phyloP scores from a whole-genome alignment of 2,329 filamentous ascomycete species.

The Ophiosphaerella herpotricha region DNA sequence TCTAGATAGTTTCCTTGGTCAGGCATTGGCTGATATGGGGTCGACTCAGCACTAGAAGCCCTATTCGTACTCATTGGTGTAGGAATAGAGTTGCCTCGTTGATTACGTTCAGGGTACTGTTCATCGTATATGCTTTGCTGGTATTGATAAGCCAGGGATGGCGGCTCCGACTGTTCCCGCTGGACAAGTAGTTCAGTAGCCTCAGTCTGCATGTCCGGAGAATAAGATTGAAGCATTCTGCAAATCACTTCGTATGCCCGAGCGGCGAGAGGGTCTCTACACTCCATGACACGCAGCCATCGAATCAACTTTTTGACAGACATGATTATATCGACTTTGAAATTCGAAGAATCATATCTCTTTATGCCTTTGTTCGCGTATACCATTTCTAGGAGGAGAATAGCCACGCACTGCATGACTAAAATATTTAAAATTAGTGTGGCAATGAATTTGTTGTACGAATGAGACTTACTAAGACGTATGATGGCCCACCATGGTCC shows the following conservation, averaged over 20 bases:
- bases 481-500: slow-evolving; percentile 50
- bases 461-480: slow-evolving; percentile 31
- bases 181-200: too few species aligned
- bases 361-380: slow-evolving; percentile 35
- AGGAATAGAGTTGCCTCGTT: too few species aligned
- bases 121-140: too few species aligned
- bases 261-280: slow-evolving; percentile 32
- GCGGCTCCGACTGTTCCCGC: too few species aligned
- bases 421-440: background rate
- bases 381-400: slow-evolving; percentile 46
- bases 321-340: slow-evolving; percentile 28
- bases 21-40: too few species aligned
- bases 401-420: slow-evolving; percentile 46
- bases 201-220: too few species aligned
- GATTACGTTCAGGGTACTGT: too few species aligned
- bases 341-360: background rate
- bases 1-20: too few species aligned
- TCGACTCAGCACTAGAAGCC: too few species aligned
- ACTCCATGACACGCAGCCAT: slow-evolving; percentile 41
- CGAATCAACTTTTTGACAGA: slow-evolving; percentile 40
- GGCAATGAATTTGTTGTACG: fast-evolving
- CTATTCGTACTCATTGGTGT: too few species aligned
- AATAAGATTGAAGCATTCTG: slow-evolving; percentile 14
- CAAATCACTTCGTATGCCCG: slow-evolving; percentile 32
- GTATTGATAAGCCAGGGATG: too few species aligned